Conservation (phyloP, 192 early-diverging fungal genomes). For the Martensiomyces pterosporus region DNA sequence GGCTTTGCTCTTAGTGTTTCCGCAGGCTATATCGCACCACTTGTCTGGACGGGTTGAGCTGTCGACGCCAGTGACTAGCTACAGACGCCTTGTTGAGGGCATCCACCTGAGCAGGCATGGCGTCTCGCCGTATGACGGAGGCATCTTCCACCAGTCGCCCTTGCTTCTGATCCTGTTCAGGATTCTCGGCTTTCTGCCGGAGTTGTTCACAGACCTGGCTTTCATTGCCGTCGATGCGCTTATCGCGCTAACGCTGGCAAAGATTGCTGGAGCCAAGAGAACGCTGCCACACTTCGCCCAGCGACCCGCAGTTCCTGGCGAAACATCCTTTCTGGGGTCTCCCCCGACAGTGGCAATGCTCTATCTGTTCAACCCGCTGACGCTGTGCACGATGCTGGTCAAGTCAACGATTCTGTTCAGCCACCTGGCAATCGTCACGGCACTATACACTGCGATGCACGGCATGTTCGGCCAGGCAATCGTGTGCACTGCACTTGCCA, state of each 20-base stretch:
- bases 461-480: constrained; percentile 53
- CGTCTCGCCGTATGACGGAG: constrained; percentile 84
- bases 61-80: constrained; percentile 83
- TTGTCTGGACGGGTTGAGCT: constrained; percentile 68
- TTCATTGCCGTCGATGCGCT: constrained; percentile 65
- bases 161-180: constrained; percentile 72
- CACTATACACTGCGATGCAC: constrained; percentile 62
- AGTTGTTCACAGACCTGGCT: constrained; percentile 46
- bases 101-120: constrained; percentile 68
- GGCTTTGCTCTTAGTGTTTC: constrained; percentile 46
- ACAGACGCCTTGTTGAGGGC: constrained; percentile 82
- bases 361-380: constrained; percentile 82
- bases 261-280: constrained; percentile 54
- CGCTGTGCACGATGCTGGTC: constrained; percentile 68
- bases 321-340: constrained; percentile 35
- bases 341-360: constrained; percentile 43
- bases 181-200: constrained; percentile 54
- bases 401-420: constrained; percentile 73
- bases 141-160: constrained; percentile 86
- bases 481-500: constrained; percentile 71
- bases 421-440: constrained; percentile 69
- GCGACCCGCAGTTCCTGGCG: constrained; percentile 31
- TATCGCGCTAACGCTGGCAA: constrained; percentile 56
- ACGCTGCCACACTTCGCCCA: neutral
- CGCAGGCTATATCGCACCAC: constrained; percentile 28